phyloP scores from a whole-genome alignment of 2,329 filamentous ascomycete genomes.

The Trichoderma cornu-damae region DNA sequence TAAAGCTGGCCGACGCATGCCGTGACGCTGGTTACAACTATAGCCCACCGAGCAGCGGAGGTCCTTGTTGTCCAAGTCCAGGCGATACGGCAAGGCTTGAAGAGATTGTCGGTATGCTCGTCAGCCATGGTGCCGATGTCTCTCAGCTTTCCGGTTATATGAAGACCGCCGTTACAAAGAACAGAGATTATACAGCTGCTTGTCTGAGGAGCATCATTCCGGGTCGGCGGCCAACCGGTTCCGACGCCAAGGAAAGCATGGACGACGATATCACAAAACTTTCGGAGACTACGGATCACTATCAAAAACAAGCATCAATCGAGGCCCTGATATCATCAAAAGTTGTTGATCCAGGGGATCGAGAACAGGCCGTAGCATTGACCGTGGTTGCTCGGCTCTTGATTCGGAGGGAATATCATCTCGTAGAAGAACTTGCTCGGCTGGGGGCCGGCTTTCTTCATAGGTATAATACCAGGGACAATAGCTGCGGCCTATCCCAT shows the following conservation, averaged over 20 bases:
- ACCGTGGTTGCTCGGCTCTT: conserved; percentile 12
- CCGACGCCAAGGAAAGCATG: not conserved
- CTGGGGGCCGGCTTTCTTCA: conserved; percentile 20
- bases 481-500: not conserved
- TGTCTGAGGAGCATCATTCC: not conserved
- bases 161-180: not conserved
- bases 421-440: conserved; percentile 22
- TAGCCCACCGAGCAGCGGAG: too few species aligned
- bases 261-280: not conserved
- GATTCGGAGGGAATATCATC: conserved; percentile 22
- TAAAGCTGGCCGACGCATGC: not conserved
- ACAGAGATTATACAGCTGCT: conserved; percentile 18
- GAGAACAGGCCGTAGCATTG: not conserved
- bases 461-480: not conserved
- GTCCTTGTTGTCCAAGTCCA: not conserved
- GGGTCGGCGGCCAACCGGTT: not conserved
- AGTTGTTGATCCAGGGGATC: not conserved
- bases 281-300: not conserved
- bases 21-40: not conserved
- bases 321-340: not conserved
- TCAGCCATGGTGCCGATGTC: conserved; percentile 18
- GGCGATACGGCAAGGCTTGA: conserved; percentile 18
- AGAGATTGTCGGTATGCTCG: conserved; percentile 26
- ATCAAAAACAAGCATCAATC: not conserved
- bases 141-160: not conserved